Evolutionary conservation across 495 filamentous ascomycete species (phyloP), one percentile per base, ranked within the genome.

Genomic region (Tuber aestivum): DNA sequence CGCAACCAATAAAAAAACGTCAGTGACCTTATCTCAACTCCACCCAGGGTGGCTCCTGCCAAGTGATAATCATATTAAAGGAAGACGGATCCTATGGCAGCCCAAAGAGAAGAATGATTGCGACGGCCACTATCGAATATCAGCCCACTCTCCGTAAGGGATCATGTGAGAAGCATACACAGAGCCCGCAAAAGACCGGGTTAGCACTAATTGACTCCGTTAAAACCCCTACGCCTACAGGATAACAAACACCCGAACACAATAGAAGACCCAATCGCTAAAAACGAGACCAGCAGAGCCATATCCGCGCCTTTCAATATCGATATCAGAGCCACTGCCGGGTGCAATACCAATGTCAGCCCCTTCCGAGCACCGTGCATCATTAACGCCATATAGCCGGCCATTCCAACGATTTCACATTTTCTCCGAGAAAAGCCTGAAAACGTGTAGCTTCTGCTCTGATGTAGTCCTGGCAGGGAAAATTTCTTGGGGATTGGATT

Each of bases 361-460:
- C 40, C 84, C 86, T 76, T 41, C 84, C 86, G 87, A 86, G 7
- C 88, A 40, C n/a, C n/a, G 89, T 0, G 88, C 88, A 81, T 90
- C 88, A 77, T 90, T 90, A 48, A 89, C 87, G 21, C 89, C 89
- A 76, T 89, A 87, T 89, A 87, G 1, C 89, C 88, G 0, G 88
- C 89, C 86, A 90, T 87, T 38, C 74, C 82, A 12, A 84, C 83
- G 35, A 83, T 79, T 38, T 81, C 85, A 8, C 86, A 85, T 21
- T 88, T 84, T 3, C 84, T 80, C 76, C 91, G 90, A 69, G 93
- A 87, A 74, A 74, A 92, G 90, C 38, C 87, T 87, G 21, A 94
- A 91, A 74, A 93, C 93, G 35, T 90, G 88, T 3, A 93, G 86
- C 77, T 93, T 94, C 75, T 93, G 92, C 78, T 94, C 92, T 0